Base-by-base conservation (phyloP, 306 rosid species). In the Trichosanthes cucumerina region DNA sequence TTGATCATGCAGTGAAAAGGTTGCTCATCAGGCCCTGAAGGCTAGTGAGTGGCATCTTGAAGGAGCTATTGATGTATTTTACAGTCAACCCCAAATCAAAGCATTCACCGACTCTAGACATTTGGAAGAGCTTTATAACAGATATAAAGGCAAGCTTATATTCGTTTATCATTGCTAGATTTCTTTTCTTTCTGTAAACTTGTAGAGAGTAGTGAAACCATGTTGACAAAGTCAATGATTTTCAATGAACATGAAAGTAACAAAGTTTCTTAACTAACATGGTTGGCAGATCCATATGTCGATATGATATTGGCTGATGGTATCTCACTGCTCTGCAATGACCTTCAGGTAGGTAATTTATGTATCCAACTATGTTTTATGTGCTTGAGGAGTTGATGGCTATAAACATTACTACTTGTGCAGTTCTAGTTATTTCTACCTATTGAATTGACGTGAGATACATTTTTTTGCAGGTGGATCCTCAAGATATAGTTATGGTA, bases 401-500 rank as follows among this genome's bases (percentile, higher is more conserved):
- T 21, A 56, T 62, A 58, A 58, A 78, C n/a, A 7, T 77, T 73
- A 52, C 21, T 43, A 36, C 21, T n/a, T 41, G 26, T 33, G 33
- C 56, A 81, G 43, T 34, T 49, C 16, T 38, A 47, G 46, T 59
- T 81, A 13, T 65, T 44, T 21, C 49, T 79, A 50, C 78, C 70
- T 53, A 28, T 80, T 62, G 79, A 47, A 82, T 50, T 88, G 83
- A 79, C 83, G 52, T 43, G 68, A 50, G 5, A 54, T 34, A 36
- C 34, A 34, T 65, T 52, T 57, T 28, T 81, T 76, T 84, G 80
- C 93, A 96, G 99, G 99, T 95, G 90, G 99, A 95, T 90, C 99
- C 96, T 78, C 98, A 95, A 91, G 99, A 95, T 82, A 92, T 96
- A 26, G 98, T 96, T 78, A 96, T 88, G 99, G 99, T 96, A 89